Evolutionary conservation across 2,329 filamentous ascomycete species (phyloP), one percentile per base, ranked within the genome.

Genomic region (Paecilomyces dactylethromorphus): DNA sequence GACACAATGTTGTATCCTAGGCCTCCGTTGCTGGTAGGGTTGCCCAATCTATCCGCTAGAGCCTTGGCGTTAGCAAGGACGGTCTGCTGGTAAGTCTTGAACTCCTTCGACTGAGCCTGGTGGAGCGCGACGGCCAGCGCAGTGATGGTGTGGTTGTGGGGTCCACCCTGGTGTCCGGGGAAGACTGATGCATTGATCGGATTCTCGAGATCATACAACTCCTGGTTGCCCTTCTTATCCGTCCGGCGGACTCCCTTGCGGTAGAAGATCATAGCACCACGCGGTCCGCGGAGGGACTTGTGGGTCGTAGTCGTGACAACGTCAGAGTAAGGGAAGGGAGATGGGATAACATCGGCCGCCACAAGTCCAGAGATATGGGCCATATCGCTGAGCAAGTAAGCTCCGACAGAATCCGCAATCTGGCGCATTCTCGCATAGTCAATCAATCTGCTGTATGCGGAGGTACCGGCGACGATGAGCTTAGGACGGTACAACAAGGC

Each of bases 241-340:
- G 89, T 89, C 71, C 89, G 91, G 71, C 93, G 90, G 62, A 97
- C 88, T 64, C 94, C 94, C 83, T 96, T 97, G 79, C 94, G 91
- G 87, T 92, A 99, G 86, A 99, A 99, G 81, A 99, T 99, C 94
- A 99, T 99, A 74, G 94, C 94, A 72, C 94, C 94, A 76, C 94
- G 91, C 60, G 94, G 94, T 60, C 94, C 94, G 78, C 94, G 92
- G 68, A 99, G 89, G 58, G 92, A 97, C 85, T 99, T 99, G 87
- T 99, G 94, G 53, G 94, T 99, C 63, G 94, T 99, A 63, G 94
- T 99, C 63, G 94, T 99, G 68, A 99, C 94, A 59, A 99, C 89
- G 74, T 99, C 94, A 66, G 94, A 93, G 76, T 96, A 82, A 64
- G 86, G 82, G 81, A 99, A 99, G 52, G 94, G 94, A 54, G 91